Evolutionary conservation across 768 basidiomycete genomes (phyloP).

Genomic region (Naematelia aurantialba): DNA sequence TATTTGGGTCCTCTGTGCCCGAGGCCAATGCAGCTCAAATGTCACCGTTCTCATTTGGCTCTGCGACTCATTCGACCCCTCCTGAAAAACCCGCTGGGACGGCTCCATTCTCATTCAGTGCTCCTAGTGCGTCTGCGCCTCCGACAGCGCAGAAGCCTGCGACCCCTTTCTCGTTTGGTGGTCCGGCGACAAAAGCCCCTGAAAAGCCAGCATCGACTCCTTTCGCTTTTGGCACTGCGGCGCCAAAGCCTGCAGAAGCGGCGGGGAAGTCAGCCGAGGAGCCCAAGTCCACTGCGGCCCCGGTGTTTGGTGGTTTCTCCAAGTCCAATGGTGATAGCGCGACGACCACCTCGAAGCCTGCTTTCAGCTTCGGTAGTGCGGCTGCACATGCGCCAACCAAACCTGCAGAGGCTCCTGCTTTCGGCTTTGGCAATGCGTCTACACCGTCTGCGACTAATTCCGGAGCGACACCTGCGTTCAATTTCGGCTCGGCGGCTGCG

Average conservation of each 20-base stretch:
- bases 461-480: constrained; percentile 10
- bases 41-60: not conserved
- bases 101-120: constrained; percentile 8
- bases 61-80: not conserved
- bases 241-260: not conserved
- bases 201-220: not conserved
- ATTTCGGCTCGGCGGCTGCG: constrained; percentile 9
- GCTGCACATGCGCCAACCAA: not conserved
- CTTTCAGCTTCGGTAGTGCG: constrained; percentile 17
- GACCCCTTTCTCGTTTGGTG: constrained; percentile 3
- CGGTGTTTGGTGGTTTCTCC: not conserved
- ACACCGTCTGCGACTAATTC: constrained; percentile 2
- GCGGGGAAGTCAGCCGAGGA: no score
- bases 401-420: constrained; percentile 7
- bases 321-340: not conserved
- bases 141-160: not conserved
- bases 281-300: not conserved
- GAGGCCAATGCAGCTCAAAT: not conserved
- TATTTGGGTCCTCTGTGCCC: not conserved
- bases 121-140: not conserved
- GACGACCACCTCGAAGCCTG: constrained; percentile 11
- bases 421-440: constrained; percentile 9
- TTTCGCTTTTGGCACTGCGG: not conserved
- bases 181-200: not conserved
- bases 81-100: not conserved